Evolutionary conservation across 2,329 filamentous ascomycete species (phyloP), one percentile per base, ranked within the genome.

Genomic region (Macrophomina phaseolina): DNA sequence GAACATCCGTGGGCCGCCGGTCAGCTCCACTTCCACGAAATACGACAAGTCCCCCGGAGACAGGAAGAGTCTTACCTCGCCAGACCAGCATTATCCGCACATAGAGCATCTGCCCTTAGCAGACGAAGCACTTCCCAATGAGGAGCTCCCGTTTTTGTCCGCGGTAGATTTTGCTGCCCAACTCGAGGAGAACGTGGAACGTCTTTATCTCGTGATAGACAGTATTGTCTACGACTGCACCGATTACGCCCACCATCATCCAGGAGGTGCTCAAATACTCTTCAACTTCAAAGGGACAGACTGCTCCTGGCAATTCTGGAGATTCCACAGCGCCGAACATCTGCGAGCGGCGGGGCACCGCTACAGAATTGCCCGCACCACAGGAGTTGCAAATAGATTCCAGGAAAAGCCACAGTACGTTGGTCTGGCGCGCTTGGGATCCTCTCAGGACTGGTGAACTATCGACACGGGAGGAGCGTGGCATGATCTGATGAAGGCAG

Each of bases 261-360:
- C 48, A 2, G 18, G 48, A 8, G 48, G 48, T 7, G 4, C 23
- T 4, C 5, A 18, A 5, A n/a, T 36, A 4, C 14, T 53, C 32
- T 30, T 36, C 16, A n/a, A 18, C 30, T 34, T 53, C 32, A 34
- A n/a, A n/a, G 51, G 51, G 12, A 14, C 28, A 12, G 51, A 53
- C 30, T 23, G 51, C 30, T 36, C 51, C 30, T 53, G 51, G 51
- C 51, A 53, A 34, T 53, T 53, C 51, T 53, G 51, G 51, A 32
- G 51, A 32, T 36, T 53, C 9, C 51, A 53, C 16, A 14, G 28
- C 12, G 1, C 30, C 30, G 14, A 55, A 14, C 14, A 36, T 9
- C 32, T 55, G 30, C 32, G 18, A 9, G 14, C 16, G 1, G 5
- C 9, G 6, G 52, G 52, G 7, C n/a, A 32, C 6, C 7, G 16